Percentiles rank a stretch among this genome's conserved stretches.
These are phyloP conservation scores for Alternaria panax DNA, from an alignment of 2,329 filamentous ascomycete genomes.

Conservation along the genomic window DNA sequence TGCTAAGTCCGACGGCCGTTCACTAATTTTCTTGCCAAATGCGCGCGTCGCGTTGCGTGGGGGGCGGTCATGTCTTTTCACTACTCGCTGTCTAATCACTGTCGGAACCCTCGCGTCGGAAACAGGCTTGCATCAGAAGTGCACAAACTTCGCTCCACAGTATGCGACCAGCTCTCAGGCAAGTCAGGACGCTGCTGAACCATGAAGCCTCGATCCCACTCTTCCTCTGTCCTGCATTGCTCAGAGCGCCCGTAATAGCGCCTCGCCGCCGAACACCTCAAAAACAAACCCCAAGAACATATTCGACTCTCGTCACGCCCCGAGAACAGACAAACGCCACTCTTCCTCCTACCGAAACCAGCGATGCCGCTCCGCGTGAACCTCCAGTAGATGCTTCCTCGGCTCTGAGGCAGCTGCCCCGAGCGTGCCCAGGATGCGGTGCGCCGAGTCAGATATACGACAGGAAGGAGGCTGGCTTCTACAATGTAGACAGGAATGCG, in stretches of 20 bases:
- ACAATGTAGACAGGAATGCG: constrained; percentile 58
- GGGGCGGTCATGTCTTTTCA: neutral
- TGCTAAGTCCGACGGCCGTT: constrained; percentile 22
- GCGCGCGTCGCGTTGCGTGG: constrained; percentile 18
- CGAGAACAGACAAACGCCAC: constrained; percentile 26
- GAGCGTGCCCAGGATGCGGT: constrained; percentile 69
- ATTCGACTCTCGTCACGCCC: constrained; percentile 34
- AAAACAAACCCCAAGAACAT: constrained; percentile 19
- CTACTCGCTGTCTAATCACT: neutral
- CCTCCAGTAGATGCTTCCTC: constrained; percentile 6
- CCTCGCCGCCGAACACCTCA: constrained; percentile 14
- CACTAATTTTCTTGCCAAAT: constrained; percentile 28
- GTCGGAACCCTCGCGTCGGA: neutral
- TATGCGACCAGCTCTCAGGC: constrained; percentile 45
- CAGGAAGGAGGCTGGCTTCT: constrained; percentile 64
- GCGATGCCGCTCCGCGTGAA: neutral
- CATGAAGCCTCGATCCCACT: constrained; percentile 38
- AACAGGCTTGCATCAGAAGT: neutral
- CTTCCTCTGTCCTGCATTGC: constrained; percentile 47
- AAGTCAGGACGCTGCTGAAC: constrained; percentile 36
- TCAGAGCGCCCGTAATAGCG: constrained; percentile 25
- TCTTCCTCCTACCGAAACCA: constrained; percentile 13
- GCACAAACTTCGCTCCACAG: constrained; percentile 12
- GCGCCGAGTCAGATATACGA: constrained; percentile 66
- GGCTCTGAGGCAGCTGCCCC: constrained; percentile 50